Evolutionary conservation across 345 rosid genomes (phyloP), one percentile per base, ranked within the genome.

Genomic region (Garcia nutans): DNA sequence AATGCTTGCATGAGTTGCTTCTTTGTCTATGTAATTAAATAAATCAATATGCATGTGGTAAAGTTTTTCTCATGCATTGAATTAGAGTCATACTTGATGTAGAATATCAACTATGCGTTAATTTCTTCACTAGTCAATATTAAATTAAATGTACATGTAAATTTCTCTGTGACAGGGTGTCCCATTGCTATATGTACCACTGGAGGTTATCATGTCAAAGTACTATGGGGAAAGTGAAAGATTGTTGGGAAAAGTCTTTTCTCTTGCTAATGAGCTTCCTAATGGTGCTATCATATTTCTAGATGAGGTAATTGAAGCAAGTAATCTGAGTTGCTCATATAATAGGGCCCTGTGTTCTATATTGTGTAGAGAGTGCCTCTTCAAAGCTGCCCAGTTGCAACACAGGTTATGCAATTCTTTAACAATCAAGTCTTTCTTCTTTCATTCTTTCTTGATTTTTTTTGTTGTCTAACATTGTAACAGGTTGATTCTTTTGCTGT

Each of bases 401-500:
- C 23, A 61, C 45, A 70, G 59, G 24, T 8, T 20, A 20, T 8
- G 54, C 20, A 63, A 52, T 2, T 49, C 31, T 31, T 61, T 41
- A 58, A 55, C 17, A 7, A 20, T 66, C 65, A 72, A 4, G 33
- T 5, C 6, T 54, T 19, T 10, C 6, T 64, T 42, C 45, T n/a
- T 19, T 5, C 41, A 3, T 37, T 37, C 6, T 3, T 37, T 37
- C 41, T 4, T 37, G 5, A 37, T 37, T 24, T 15, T 33, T 63
- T 45, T 47, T 73, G 13, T 47, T 73, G 13, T 24, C 70, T 5
- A 47, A 73, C 57, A 20, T 47, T 61, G 44, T 70, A 73, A n/a
- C 85, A 96, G 99, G 92, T 96, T 72, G 99, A 96, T 87, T 87
- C 99, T 55, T 92, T 96, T 81, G 99, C 98, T 78, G 82, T 82